Conservation (phyloP, 345 rosid species). For the Boechera divaricarpa region DNA sequence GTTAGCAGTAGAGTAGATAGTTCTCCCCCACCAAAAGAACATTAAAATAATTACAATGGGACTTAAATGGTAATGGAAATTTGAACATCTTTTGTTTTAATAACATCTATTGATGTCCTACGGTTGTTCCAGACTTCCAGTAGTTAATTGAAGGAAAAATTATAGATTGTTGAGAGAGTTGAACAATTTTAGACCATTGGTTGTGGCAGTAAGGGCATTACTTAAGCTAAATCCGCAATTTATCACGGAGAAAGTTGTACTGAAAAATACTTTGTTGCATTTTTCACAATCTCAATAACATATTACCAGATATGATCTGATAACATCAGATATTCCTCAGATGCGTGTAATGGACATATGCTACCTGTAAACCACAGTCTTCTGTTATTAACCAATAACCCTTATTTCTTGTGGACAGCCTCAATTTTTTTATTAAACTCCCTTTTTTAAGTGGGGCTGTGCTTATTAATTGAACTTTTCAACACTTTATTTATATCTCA, state of each 20-base stretch:
- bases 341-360: conserved; percentile 9
- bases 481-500: conserved; percentile 3
- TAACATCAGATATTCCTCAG: not conserved
- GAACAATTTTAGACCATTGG: conserved; percentile 19
- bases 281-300: not conserved
- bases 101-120: not conserved
- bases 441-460: not conserved
- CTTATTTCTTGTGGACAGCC: conserved; percentile 16
- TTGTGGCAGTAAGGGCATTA: not conserved
- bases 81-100: conserved; percentile 11
- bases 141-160: not conserved
- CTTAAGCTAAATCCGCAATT: not conserved
- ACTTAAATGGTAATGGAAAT: not conserved
- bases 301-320: conserved; percentile 1
- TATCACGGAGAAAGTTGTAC: not conserved
- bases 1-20: not conserved
- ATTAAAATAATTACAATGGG: conserved; percentile 21
- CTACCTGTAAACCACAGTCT: conserved; percentile 33
- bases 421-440: not conserved
- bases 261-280: not conserved
- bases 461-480: conserved; percentile 21
- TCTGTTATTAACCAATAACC: conserved; percentile 22
- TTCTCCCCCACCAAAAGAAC: conserved; percentile 21
- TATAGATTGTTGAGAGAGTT: conserved; percentile 13
- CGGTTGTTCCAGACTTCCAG: not conserved